Conservation (phyloP, 495 filamentous ascomycete genomes). For the Bryoglossum gracile region DNA sequence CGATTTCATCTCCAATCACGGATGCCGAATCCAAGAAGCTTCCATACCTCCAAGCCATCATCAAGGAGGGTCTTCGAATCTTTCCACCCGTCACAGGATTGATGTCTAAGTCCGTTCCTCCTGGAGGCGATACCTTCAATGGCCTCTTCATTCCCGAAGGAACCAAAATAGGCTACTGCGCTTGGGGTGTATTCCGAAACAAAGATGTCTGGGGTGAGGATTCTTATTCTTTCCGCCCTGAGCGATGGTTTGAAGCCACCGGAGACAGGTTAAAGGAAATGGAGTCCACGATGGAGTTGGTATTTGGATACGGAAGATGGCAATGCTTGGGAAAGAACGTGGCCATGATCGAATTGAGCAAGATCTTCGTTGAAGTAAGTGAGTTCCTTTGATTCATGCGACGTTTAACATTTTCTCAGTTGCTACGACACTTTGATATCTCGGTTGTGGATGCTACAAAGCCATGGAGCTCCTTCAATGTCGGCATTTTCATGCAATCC, state of each 20-base stretch:
- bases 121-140: slow-evolving; percentile 45
- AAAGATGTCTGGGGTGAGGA: slow-evolving; percentile 38
- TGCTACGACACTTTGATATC: no score
- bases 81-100: slow-evolving; percentile 31
- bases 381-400: no score
- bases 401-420: no score
- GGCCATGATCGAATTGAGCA: slow-evolving; percentile 41
- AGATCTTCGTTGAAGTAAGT: no score
- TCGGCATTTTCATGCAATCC: no score
- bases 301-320: slow-evolving; percentile 38
- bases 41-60: slow-evolving; percentile 45
- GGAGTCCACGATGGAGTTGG: slow-evolving; percentile 30
- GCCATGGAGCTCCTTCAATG: no score
- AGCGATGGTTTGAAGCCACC: slow-evolving; percentile 41
- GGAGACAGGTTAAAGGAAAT: slow-evolving; percentile 28
- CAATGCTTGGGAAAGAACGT: slow-evolving; percentile 39
- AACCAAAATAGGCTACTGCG: slow-evolving; percentile 40
- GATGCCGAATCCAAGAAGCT: slow-evolving; percentile 36
- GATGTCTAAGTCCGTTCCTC: slow-evolving; percentile 38
- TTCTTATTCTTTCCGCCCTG: slow-evolving; percentile 40
- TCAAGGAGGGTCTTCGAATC: slow-evolving; percentile 45
- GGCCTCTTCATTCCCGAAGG: slow-evolving; percentile 49
- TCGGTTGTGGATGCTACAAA: no score
- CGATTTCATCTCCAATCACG: slow-evolving; percentile 29
- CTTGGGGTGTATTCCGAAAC: slow-evolving; percentile 26